Base-by-base conservation (phyloP, 805 yeast species). In the Kluyveromyces lactis region DNA sequence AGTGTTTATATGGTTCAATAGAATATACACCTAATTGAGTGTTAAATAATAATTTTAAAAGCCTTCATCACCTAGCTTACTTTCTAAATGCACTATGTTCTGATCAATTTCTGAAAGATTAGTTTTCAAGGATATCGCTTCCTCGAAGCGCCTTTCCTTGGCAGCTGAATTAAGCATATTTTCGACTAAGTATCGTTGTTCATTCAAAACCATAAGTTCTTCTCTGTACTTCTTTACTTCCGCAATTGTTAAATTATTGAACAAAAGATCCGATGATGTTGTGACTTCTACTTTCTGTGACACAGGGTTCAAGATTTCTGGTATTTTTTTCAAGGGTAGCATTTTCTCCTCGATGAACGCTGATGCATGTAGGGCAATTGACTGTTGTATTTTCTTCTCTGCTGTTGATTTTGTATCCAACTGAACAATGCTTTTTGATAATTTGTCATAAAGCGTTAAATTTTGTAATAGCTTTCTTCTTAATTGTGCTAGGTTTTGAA, bases 161-260 rank as follows among this genome's bases (percentile, higher is more conserved):
- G 79, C 83, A 27, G 80, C 75, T 11, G 71, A 75, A 2, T 69
- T 67, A 19, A 84, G 71, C 73, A 81, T 74, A 12, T 75, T 69
- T 42, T 76, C 74, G 2, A 90, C 78, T 44, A 90, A 60, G 48
- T 74, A 89, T 49, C 71, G 69, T 52, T 89, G 97, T 55, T 89
- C 97, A 44, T 81, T 81, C 53, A 86, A 62, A 9, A 90, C 96
- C 81, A 89, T 83, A 42, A 89, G 62, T 47, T 81, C 80, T 48
- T 86, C 90, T 33, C 92, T 62, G 19, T 69, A 61, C 36, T 69
- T 69, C 31, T 87, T 68, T 8, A 82, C 72, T 45, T 79, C 72
- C 37, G 73, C 69, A 4, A 79, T 69, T 2, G 60, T 52, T 59
- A 74, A 35, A 66, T 68, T 33, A 15, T 54, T 56, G 18, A 50